Evolutionary conservation across 441 rosid species (phyloP).

Genomic region (Gossypium lobatum): DNA sequence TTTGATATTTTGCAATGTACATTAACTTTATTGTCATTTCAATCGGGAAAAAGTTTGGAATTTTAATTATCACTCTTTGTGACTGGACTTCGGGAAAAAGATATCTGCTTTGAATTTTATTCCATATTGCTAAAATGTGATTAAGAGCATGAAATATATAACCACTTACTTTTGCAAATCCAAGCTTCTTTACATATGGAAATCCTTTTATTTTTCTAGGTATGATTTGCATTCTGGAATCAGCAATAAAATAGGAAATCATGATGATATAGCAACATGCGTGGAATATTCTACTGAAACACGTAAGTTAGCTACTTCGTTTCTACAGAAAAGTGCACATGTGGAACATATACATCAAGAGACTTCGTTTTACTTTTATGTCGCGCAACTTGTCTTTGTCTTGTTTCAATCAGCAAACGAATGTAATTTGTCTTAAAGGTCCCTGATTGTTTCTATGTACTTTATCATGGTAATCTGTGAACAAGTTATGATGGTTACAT

Average conservation of each 20-base stretch:
- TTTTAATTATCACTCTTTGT: not conserved
- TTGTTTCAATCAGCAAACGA: not conserved
- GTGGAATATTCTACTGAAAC: slow-evolving; percentile 50
- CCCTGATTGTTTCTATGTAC: not conserved
- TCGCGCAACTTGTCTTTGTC: not conserved
- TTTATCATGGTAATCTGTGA: not conserved
- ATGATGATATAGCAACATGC: slow-evolving; percentile 60
- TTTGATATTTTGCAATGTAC: not conserved
- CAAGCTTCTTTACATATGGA: not conserved
- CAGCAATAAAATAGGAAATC: slow-evolving; percentile 44
- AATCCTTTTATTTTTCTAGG: slow-evolving; percentile 27
- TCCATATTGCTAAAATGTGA: not conserved
- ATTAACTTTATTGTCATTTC: not conserved
- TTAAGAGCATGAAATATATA: not conserved
- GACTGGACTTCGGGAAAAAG: not conserved
- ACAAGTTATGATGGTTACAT: not conserved
- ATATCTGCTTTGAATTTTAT: not conserved
- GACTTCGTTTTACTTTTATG: not conserved
- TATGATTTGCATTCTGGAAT: slow-evolving; percentile 52
- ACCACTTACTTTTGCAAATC: not conserved
- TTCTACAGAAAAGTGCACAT: not conserved
- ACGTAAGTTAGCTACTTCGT: slow-evolving; percentile 33
- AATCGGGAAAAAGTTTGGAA: not conserved
- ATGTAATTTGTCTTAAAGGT: not conserved
- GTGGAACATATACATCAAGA: not conserved